A percentile compares a stretch with the other conserved stretches of the same genome.
phyloP scores from a whole-genome alignment of 441 rosid species.

The Pelargonium myrrhifolium region DNA sequence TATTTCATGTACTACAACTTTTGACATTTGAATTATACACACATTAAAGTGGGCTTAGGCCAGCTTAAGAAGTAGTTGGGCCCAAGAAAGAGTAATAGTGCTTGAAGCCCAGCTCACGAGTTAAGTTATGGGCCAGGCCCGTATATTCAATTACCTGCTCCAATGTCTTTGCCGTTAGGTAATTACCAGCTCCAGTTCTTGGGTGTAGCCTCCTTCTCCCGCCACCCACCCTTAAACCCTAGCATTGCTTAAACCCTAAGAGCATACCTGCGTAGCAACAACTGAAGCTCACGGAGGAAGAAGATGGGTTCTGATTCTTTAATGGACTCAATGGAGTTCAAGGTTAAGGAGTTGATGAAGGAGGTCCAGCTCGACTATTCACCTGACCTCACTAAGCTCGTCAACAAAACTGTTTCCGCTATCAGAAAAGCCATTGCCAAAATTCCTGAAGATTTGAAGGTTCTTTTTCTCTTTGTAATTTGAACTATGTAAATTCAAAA shows the following conservation, averaged over 20 bases:
- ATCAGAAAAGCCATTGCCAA: constrained; percentile 36
- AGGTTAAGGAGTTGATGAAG: constrained; percentile 55
- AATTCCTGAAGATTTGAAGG: constrained; percentile 55
- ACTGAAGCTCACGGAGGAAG: constrained; percentile 8
- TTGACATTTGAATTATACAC: too few species aligned
- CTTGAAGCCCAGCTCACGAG: too few species aligned
- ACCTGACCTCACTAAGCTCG: constrained; percentile 43
- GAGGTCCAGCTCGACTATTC: constrained; percentile 50
- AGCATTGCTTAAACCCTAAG: background rate
- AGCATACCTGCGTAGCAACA: background rate
- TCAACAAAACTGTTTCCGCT: constrained; percentile 47
- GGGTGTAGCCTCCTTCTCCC: constrained; percentile 10
- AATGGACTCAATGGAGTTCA: constrained; percentile 41
- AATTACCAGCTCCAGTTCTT: too few species aligned
- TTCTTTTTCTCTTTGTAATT: constrained; percentile 12
- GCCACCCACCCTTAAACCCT: constrained; percentile 13
- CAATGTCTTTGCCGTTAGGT: too few species aligned
- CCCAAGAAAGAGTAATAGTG: too few species aligned
- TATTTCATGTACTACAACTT: too few species aligned
- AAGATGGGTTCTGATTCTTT: constrained; percentile 25
- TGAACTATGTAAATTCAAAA: background rate
- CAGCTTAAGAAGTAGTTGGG: too few species aligned
- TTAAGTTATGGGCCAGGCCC: too few species aligned
- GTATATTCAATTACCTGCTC: too few species aligned
- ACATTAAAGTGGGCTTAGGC: too few species aligned